phyloP scores from a whole-genome alignment of 345 rosid species.

The Excoecaria agallocha region DNA sequence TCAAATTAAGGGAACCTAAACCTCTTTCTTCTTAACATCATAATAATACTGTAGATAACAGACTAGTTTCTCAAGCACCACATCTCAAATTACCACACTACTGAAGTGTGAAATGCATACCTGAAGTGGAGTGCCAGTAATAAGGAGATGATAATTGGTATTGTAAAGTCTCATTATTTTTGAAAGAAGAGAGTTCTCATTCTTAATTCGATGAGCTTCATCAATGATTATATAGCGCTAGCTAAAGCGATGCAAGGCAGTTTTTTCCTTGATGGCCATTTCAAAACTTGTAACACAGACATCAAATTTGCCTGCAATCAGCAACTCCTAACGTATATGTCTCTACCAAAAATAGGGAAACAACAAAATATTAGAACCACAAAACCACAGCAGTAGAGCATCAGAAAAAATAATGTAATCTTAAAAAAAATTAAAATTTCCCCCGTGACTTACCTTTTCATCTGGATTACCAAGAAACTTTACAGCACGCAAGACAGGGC shows the following conservation, averaged over 20 bases:
- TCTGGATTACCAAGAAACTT: conserved; percentile 99
- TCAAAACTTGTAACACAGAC: conserved; percentile 98
- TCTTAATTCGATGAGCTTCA: conserved; percentile 96
- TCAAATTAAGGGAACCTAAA: not conserved
- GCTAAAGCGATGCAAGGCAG: conserved; percentile 84
- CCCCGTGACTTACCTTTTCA: conserved; percentile 61
- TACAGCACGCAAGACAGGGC: conserved; percentile 88
- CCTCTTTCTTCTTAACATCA: not conserved
- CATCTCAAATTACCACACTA: not conserved
- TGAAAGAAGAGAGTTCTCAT: conserved; percentile 93
- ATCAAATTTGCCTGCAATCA: conserved; percentile 98
- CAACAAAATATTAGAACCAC: not conserved
- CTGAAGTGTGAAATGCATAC: conserved; percentile 33
- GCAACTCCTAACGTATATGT: conserved; percentile 83
- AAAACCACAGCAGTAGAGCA: not conserved
- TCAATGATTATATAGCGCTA: conserved; percentile 98
- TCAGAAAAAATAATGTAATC: not conserved
- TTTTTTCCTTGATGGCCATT: conserved; percentile 99
- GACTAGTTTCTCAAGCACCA: not conserved
- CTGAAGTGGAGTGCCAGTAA: conserved; percentile 99
- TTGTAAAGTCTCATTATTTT: conserved; percentile 89
- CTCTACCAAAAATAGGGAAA: conserved; percentile 44
- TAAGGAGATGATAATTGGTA: conserved; percentile 89
- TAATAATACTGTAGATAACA: not conserved
- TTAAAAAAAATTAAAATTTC: not conserved